Evolutionary conservation across 768 basidiomycete species (phyloP).

Genomic region (Mycena indigotica): DNA sequence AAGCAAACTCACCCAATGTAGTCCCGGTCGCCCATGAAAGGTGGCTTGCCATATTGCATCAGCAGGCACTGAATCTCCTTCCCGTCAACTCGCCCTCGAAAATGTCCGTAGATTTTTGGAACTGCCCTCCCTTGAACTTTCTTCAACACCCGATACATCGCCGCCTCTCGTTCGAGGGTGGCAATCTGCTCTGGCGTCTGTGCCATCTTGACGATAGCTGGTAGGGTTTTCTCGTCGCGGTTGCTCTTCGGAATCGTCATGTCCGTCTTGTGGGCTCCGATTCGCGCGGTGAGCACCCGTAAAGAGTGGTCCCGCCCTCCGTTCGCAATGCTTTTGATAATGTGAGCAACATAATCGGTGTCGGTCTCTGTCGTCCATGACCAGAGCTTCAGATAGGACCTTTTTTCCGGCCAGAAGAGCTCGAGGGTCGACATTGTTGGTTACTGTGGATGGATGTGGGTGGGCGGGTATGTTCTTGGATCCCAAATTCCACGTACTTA

Average conservation of each 20-base stretch:
- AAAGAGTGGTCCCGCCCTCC: neutral
- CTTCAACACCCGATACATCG: constrained; percentile 23
- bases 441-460: neutral
- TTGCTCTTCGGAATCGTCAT: constrained; percentile 10
- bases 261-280: constrained; percentile 10
- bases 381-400: constrained; percentile 18
- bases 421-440: constrained; percentile 22
- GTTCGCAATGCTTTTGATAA: constrained; percentile 10
- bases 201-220: constrained; percentile 27
- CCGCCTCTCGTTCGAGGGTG: constrained; percentile 27
- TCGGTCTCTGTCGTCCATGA: constrained; percentile 18
- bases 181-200: constrained; percentile 17
- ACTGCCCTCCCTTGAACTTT: constrained; percentile 29
- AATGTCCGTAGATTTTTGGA: constrained; percentile 28
- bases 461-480: too few species aligned
- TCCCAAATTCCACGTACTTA: too few species aligned
- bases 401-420: constrained; percentile 13
- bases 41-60: constrained; percentile 27
- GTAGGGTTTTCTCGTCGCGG: constrained; percentile 6
- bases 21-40: constrained; percentile 8
- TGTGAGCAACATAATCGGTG: constrained; percentile 19
- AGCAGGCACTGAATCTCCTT: constrained; percentile 26
- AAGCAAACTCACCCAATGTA: constrained; percentile 11
- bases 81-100: constrained; percentile 15
- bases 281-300: constrained; percentile 13